A percentile compares a stretch with the other conserved stretches of the same genome.
phyloP scores from a whole-genome alignment of 306 rosid species.

The Geum urbanum region DNA sequence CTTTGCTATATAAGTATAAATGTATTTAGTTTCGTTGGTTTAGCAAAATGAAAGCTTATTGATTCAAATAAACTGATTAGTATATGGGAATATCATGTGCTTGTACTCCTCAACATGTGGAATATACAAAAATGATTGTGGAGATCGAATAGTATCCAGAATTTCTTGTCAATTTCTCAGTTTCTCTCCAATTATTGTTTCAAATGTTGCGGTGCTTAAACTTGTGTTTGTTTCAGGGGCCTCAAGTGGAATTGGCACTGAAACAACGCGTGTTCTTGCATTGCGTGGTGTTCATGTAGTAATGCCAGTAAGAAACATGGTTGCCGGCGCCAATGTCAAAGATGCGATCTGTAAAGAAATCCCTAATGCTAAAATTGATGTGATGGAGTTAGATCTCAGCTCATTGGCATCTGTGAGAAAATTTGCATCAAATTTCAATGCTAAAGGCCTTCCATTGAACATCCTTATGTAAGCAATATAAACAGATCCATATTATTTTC shows the following conservation, averaged over 20 bases:
- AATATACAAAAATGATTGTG: too few relatives aligned
- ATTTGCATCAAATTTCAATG: slow-evolving; percentile 48
- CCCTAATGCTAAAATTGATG: slow-evolving; percentile 53
- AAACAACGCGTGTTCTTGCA: slow-evolving; percentile 60
- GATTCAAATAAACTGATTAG: not conserved
- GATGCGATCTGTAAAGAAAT: slow-evolving; percentile 40
- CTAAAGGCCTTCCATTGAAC: slow-evolving; percentile 16
- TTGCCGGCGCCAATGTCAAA: slow-evolving; percentile 33
- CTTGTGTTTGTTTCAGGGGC: slow-evolving; percentile 51
- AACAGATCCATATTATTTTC: too few relatives aligned
- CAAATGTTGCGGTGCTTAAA: not conserved
- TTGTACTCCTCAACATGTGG: too few relatives aligned
- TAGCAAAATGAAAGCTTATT: not conserved
- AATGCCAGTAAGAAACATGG: slow-evolving; percentile 70
- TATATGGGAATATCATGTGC: too few relatives aligned
- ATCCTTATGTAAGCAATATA: not conserved
- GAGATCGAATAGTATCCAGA: too few relatives aligned
- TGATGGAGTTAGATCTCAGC: slow-evolving; percentile 63
- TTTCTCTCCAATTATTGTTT: not conserved
- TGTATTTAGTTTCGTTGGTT: not conserved
- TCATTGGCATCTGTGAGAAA: slow-evolving; percentile 60
- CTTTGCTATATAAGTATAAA: too few relatives aligned
- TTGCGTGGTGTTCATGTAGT: slow-evolving; percentile 67
- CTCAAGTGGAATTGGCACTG: slow-evolving; percentile 67
- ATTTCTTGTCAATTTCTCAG: too few relatives aligned